Base-by-base conservation (phyloP, 371 early-diverging fungal genomes). In the Chytridium lagenaria region DNA sequence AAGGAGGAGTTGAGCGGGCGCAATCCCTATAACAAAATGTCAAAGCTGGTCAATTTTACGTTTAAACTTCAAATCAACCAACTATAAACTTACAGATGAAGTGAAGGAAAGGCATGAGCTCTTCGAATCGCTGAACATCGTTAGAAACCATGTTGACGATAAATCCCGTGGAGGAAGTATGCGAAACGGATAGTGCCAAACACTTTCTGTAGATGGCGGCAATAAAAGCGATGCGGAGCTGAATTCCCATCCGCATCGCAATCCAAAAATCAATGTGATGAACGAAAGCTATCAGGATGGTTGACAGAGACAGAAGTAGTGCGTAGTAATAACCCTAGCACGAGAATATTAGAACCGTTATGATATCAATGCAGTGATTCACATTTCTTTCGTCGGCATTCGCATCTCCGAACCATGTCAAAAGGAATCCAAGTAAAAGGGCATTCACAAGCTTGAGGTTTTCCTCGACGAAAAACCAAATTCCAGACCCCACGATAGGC, bases 71-170 rank as follows among this genome's bases (percentile, higher is more conserved):
- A 26, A 57, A 30, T n/a, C 12, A n/a, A 33, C 63, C 73, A 51
- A 71, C 7, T 10, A 15, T 22, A 7, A 34, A 61, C 63, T 61
- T 61, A 61, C 63, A 61, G 33, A 76, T 76, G 74, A 78, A 83
- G 28, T 78, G 75, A 36, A 69, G 71, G 65, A 80, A 84, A n/a
- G 72, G 61, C 19, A 76, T 51, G 23, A 78, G 76, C 30, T 80
- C 81, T 51, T 87, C 87, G 64, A 87, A 86, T 1, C 84, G 77
- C 67, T 86, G 82, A 15, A 87, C 80, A 59, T 87, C 87, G 71
- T 83, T 85, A 30, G 85, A 76, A 10, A 87, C 77, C n/a, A 87
- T 64, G 72, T 86, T 87, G 63, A 85, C 77, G 64, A 86, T 84
- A 26, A 72, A 49, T 19, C 87, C 87, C 5, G 86, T 81, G 1